Conservation (phyloP, 257 asterid genomes). For the Thymus mandschuricus region DNA sequence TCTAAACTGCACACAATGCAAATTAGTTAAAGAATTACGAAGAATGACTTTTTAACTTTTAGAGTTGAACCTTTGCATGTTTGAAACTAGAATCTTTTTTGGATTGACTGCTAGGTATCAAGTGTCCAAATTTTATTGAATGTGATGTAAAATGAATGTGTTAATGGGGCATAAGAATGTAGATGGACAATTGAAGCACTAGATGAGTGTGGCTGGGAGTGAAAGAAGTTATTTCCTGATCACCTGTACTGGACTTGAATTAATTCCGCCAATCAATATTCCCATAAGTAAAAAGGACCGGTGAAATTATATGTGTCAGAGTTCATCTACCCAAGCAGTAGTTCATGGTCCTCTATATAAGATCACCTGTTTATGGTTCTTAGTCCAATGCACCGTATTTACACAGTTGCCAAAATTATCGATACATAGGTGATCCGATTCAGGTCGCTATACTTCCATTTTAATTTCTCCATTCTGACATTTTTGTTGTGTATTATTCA, state of each 20-base stretch:
- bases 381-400: constrained; percentile 35
- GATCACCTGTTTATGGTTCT: constrained; percentile 42
- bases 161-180: background rate
- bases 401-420: constrained; percentile 30
- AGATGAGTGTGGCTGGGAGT: constrained; percentile 18
- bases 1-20: constrained; percentile 5
- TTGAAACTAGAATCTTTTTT: background rate
- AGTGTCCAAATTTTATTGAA: background rate
- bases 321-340: constrained; percentile 37
- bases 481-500: constrained; percentile 11
- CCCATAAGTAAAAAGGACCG: constrained; percentile 28
- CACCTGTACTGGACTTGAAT: constrained; percentile 14
- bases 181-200: constrained; percentile 25
- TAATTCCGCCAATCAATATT: constrained; percentile 18
- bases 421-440: constrained; percentile 20
- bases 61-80: background rate
- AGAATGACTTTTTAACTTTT: background rate
- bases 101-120: constrained; percentile 9
- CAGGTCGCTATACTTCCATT: constrained; percentile 27
- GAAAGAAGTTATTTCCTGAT: background rate
- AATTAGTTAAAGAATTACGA: constrained; percentile 1
- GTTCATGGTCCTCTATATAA: constrained; percentile 29
- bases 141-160: background rate
- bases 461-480: constrained; percentile 23
- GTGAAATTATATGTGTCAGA: constrained; percentile 42